phyloP scores from a whole-genome alignment of 768 basidiomycete species.

The Lentinula aciculospora region DNA sequence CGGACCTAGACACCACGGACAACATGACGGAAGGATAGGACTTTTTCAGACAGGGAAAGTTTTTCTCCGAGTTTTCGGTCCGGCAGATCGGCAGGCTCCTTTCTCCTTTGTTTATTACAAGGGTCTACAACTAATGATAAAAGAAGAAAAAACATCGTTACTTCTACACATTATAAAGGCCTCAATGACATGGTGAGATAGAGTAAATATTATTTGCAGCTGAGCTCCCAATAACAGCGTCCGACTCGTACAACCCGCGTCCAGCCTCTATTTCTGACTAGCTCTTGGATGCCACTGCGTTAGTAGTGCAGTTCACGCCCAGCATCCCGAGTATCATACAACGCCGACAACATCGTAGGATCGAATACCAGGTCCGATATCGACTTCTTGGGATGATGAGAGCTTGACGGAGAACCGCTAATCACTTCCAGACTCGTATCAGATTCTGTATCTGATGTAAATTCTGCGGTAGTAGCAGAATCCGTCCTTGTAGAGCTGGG shows the following conservation, averaged over 20 bases:
- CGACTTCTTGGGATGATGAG: neutral
- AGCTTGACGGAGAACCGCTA: too few species aligned
- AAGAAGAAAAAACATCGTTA: too few species aligned
- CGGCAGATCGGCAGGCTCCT: neutral
- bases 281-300: neutral
- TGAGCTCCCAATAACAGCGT: too few species aligned
- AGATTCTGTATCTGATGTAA: neutral
- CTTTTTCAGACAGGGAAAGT: too few species aligned
- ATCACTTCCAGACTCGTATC: neutral
- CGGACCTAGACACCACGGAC: conserved; percentile 26
- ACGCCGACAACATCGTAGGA: neutral
- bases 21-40: conserved; percentile 9
- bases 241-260: too few species aligned
- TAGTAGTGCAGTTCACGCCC: neutral
- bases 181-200: too few species aligned
- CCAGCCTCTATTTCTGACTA: too few species aligned
- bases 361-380: conserved; percentile 3
- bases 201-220: too few species aligned
- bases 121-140: too few species aligned
- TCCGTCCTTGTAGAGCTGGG: neutral
- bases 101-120: too few species aligned
- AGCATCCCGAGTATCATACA: conserved; percentile 2
- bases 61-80: neutral
- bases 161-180: too few species aligned
- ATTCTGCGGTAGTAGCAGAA: neutral